Percentiles rank a stretch among this genome's conserved stretches.
phyloP scores from a whole-genome alignment of 2,329 filamentous ascomycete species.

The Fusarium brachygibbosum region DNA sequence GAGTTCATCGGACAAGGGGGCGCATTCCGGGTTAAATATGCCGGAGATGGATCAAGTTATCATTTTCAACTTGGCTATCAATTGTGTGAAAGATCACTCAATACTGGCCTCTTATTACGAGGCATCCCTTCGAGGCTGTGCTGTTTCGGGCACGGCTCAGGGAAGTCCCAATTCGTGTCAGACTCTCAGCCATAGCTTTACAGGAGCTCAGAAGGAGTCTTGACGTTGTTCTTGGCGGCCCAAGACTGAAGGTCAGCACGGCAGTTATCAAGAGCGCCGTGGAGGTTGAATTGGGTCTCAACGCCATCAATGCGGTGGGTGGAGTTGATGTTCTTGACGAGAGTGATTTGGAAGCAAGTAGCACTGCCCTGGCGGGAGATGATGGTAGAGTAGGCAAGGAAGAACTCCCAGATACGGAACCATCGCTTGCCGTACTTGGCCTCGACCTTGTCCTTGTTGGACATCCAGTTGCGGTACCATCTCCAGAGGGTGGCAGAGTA shows the following conservation, averaged over 20 bases:
- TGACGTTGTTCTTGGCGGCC: slow-evolving; percentile 56
- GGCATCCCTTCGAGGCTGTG: slow-evolving; percentile 9
- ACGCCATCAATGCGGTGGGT: slow-evolving; percentile 87
- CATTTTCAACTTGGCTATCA: slow-evolving; percentile 7
- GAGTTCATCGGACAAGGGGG: slow-evolving; percentile 36
- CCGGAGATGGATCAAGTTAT: slow-evolving; percentile 38
- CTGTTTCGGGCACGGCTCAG: slow-evolving; percentile 5
- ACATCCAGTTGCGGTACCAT: slow-evolving; percentile 99
- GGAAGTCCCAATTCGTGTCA: slow-evolving; percentile 2
- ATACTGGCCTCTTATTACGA: slow-evolving; percentile 9
- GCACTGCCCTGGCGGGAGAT: slow-evolving; percentile 86
- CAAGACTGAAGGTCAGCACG: slow-evolving; percentile 53
- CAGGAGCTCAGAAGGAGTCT: slow-evolving; percentile 51
- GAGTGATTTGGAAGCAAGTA: slow-evolving; percentile 88
- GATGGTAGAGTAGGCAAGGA: slow-evolving; percentile 89
- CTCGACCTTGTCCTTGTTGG: slow-evolving; percentile 90
- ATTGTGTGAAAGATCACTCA: slow-evolving; percentile 5
- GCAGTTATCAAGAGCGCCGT: slow-evolving; percentile 67
- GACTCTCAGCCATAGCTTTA: slow-evolving; percentile 14
- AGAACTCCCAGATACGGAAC: slow-evolving; percentile 97
- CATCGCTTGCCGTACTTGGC: slow-evolving; percentile 96
- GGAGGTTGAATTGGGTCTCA: slow-evolving; percentile 75
- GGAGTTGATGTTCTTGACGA: slow-evolving; percentile 94
- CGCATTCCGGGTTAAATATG: slow-evolving; percentile 45
- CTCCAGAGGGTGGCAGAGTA: slow-evolving; percentile 97